Conservation (phyloP, 1,284 basidiomycete species). For the Volvariella volvacea region DNA sequence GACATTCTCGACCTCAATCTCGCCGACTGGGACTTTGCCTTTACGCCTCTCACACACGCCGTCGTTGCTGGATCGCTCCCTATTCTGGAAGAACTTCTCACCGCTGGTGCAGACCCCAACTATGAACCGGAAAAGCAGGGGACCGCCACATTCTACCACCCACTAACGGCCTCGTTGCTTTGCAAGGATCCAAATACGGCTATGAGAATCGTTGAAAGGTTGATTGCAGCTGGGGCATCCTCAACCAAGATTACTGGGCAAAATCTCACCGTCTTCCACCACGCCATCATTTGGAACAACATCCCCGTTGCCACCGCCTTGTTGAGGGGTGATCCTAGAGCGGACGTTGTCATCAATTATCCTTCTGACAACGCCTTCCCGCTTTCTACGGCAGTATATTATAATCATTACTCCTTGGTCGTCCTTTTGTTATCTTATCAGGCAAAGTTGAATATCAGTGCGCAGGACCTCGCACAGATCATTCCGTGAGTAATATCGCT, state of each 20-base stretch:
- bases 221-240: constrained; percentile 42
- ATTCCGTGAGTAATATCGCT: too few species aligned
- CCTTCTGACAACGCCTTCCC: constrained; percentile 30
- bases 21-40: constrained; percentile 50
- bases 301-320: constrained; percentile 37
- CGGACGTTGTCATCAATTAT: constrained; percentile 38
- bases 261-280: constrained; percentile 43
- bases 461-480: too few species aligned
- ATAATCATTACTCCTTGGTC: constrained; percentile 27
- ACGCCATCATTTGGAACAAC: constrained; percentile 30
- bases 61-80: constrained; percentile 37
- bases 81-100: constrained; percentile 39
- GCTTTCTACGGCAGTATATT: constrained; percentile 27
- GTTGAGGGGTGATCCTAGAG: constrained; percentile 41
- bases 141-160: constrained; percentile 29
- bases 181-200: constrained; percentile 39
- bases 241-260: constrained; percentile 37
- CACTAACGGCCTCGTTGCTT: constrained; percentile 40
- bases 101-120: constrained; percentile 38
- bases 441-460: constrained; percentile 25
- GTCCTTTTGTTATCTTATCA: constrained; percentile 35
- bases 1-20: constrained; percentile 48
- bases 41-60: constrained; percentile 45
- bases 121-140: too few species aligned
- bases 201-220: constrained; percentile 33